Conservation (phyloP, 2,329 filamentous ascomycete species). For the Ophiobolus disseminans region DNA sequence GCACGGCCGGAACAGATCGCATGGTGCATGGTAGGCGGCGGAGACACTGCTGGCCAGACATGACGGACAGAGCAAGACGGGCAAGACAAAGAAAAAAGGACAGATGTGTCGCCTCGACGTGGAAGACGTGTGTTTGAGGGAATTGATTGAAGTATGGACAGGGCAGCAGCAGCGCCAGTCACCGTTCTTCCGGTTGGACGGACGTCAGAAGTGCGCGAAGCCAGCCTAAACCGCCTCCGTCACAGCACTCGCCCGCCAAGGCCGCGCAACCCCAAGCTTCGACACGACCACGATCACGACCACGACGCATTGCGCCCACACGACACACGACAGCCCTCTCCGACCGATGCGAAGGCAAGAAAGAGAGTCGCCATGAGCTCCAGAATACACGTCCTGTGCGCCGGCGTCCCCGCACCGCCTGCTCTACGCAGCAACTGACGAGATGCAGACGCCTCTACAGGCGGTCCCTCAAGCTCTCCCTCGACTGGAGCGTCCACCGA, state of each 20-base stretch:
- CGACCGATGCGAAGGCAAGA: slow-evolving; percentile 20
- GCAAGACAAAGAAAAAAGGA: slow-evolving; percentile 12
- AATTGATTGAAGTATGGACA: slow-evolving; percentile 36
- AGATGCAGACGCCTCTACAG: slow-evolving; percentile 75
- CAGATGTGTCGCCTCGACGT: slow-evolving; percentile 14
- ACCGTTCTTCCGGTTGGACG: slow-evolving; percentile 7
- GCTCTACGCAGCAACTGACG: slow-evolving; percentile 35
- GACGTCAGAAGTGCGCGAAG: slow-evolving; percentile 11
- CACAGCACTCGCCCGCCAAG: slow-evolving; percentile 34
- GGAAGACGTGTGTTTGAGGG: slow-evolving; percentile 29
- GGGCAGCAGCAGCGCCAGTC: slow-evolving; percentile 20
- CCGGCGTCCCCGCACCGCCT: slow-evolving; percentile 16
- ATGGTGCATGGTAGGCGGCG: slow-evolving; percentile 42
- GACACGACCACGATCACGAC: slow-evolving; percentile 14
- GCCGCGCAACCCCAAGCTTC: slow-evolving; percentile 23
- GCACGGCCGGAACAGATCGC: slow-evolving; percentile 40
- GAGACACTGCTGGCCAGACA: slow-evolving; percentile 50
- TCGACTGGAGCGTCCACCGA: slow-evolving; percentile 95
- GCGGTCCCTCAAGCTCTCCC: slow-evolving; percentile 87
- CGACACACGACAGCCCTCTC: slow-evolving; percentile 14
- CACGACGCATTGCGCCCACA: slow-evolving; percentile 41
- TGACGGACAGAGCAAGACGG: slow-evolving; percentile 19
- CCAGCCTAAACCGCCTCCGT: slow-evolving; percentile 31
- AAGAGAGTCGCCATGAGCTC: slow-evolving; percentile 48
- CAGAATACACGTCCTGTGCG: slow-evolving; percentile 48